Evolutionary conservation across 257 asterid species (phyloP).

Genomic region (Ajuga chamaepitys): DNA sequence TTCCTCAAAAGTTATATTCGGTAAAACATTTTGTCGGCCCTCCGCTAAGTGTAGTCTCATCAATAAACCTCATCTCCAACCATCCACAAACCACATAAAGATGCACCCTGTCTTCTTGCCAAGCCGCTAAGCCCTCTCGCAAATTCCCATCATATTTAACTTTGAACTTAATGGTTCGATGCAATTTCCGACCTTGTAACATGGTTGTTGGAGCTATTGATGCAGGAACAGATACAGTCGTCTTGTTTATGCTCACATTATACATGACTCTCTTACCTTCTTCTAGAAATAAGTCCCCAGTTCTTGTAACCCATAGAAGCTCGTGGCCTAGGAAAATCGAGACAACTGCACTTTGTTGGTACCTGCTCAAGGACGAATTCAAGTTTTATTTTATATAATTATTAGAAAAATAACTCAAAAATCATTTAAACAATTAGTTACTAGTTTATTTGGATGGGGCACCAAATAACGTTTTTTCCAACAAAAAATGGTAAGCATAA

Average conservation of each 20-base stretch:
- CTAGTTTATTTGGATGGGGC: too few relatives aligned
- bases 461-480: too few relatives aligned
- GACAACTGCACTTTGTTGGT: too few relatives aligned
- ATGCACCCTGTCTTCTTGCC: slow-evolving; percentile 27
- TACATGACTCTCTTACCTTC: slow-evolving; percentile 7
- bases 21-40: too few relatives aligned
- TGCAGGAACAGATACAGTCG: slow-evolving; percentile 18
- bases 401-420: too few relatives aligned
- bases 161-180: slow-evolving; percentile 14
- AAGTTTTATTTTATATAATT: too few relatives aligned
- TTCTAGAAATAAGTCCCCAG: slow-evolving; percentile 14
- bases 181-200: slow-evolving; percentile 12
- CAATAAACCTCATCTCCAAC: too few relatives aligned
- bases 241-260: slow-evolving; percentile 17
- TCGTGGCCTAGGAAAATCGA: slow-evolving; percentile 26
- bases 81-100: slow-evolving; percentile 28
- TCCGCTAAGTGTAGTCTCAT: too few relatives aligned
- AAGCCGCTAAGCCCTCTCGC: slow-evolving; percentile 17
- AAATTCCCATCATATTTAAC: slow-evolving; percentile 29
- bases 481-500: too few relatives aligned
- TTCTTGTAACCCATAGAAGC: slow-evolving; percentile 25
- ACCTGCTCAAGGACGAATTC: too few relatives aligned
- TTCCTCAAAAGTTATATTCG: too few relatives aligned
- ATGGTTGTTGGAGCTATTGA: slow-evolving; percentile 27
- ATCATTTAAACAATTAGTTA: too few relatives aligned